These are phyloP conservation scores for Geoglossum glabrum DNA, from an alignment of 495 filamentous ascomycete species.

Conservation along the genomic window DNA sequence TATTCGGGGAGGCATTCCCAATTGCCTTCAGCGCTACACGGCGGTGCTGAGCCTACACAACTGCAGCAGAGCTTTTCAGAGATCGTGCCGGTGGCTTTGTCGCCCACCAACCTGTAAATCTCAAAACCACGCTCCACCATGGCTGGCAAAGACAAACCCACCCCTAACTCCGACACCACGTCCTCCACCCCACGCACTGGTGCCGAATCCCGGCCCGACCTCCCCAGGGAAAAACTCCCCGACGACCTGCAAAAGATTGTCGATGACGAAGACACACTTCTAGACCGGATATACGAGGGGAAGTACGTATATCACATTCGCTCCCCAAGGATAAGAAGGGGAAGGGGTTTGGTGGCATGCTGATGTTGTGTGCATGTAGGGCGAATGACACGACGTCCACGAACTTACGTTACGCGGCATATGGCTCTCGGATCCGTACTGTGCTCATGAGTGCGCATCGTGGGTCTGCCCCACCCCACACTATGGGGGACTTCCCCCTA, in stretches of 20 bases:
- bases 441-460: conserved; percentile 80
- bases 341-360: neutral
- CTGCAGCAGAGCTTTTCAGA: too few species aligned
- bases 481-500: neutral
- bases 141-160: conserved; percentile 9
- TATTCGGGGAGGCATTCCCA: too few species aligned
- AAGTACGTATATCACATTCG: conserved; percentile 37
- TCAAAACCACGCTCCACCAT: too few species aligned
- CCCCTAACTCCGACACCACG: conserved; percentile 27
- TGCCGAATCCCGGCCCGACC: too few species aligned
- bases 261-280: conserved; percentile 59
- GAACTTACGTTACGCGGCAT: conserved; percentile 77
- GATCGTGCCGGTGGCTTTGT: too few species aligned
- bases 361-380: conserved; percentile 23
- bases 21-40: too few species aligned
- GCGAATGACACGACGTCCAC: conserved; percentile 65
- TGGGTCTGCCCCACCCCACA: neutral
- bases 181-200: too few species aligned
- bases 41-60: too few species aligned
- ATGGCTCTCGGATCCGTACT: conserved; percentile 69
- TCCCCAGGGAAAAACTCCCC: conserved; percentile 36
- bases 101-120: too few species aligned
- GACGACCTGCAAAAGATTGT: conserved; percentile 49
- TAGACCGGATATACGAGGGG: conserved; percentile 56
- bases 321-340: neutral